Evolutionary conservation across 169 alveolate genomes (phyloP).

Genomic region (Cryptosporidium andersoni): DNA sequence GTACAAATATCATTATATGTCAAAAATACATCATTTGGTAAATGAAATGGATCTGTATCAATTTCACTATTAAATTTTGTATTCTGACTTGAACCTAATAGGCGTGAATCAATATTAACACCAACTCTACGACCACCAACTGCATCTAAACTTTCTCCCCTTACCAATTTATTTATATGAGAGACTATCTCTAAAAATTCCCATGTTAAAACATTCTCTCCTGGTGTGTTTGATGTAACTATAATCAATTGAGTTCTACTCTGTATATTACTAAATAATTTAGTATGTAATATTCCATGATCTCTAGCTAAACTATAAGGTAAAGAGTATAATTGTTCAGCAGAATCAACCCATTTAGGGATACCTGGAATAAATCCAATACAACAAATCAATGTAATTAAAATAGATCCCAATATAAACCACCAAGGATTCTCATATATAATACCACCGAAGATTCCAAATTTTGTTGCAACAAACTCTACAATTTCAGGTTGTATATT

Average conservation of each 20-base stretch:
- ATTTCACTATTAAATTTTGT: neutral
- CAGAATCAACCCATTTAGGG: slow-evolving; percentile 78
- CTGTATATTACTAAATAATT: slow-evolving; percentile 73
- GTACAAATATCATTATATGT: slow-evolving; percentile 77
- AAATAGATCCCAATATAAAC: slow-evolving; percentile 32
- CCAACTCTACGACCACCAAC: slow-evolving; percentile 77
- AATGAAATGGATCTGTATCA: slow-evolving; percentile 30
- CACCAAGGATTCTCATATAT: slow-evolving; percentile 64
- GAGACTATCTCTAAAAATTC: slow-evolving; percentile 75
- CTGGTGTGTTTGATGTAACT: slow-evolving; percentile 72
- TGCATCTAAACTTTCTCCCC: slow-evolving; percentile 80
- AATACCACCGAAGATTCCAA: slow-evolving; percentile 62
- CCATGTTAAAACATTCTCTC: slow-evolving; percentile 80
- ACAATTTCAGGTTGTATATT: slow-evolving; percentile 69
- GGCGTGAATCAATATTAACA: neutral
- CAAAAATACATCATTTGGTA: slow-evolving; percentile 47
- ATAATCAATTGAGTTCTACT: slow-evolving; percentile 75
- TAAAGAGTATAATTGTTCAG: slow-evolving; percentile 77
- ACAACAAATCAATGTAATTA: slow-evolving; percentile 38
- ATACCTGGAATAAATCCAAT: slow-evolving; percentile 77
- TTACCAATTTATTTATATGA: slow-evolving; percentile 75
- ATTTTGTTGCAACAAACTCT: slow-evolving; percentile 50
- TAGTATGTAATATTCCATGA: slow-evolving; percentile 74
- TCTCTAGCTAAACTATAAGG: slow-evolving; percentile 78
- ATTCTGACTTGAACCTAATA: neutral